Base-by-base conservation (phyloP, 495 filamentous ascomycete species). In the Tetracladium marchalianum region DNA sequence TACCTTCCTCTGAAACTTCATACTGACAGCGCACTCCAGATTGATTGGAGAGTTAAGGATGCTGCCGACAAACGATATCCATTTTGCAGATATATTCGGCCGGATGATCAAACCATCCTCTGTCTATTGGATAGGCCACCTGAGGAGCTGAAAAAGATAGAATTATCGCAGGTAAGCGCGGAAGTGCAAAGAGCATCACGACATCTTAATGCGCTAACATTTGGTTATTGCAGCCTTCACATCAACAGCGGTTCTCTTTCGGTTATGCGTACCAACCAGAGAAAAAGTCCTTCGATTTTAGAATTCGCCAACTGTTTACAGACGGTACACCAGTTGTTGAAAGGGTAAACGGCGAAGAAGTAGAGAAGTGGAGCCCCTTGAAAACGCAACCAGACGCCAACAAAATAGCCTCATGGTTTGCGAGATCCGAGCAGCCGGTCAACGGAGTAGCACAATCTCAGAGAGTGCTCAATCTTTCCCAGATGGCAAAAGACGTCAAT, bases 221-320 rank as follows among this genome's bases (percentile, higher is more conserved):
- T 27, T 27, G 22, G 22, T 27, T 7, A 27, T 27, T 27, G 22
- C 22, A 49, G 31, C 46, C 46, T 8, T 33, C 39, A 15, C 46
- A 49, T 31, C 46, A 49, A 32, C 46, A 49, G 31, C 35, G 38
- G 1, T 48, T 38, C 35, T 24, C 39, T n/a, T 11, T 45, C 32
- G 9, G 9, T 10, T 19, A 11, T 45, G 10, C 11, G 27, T 24
- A 35, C 32, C 1, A 1, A 36, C 12, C 32, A 45, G 34, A 8
- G 35, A 11, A 45, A 13, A n/a, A 35, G 37, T 31, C 43, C 15
- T 11, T 32, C 32, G 11, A n/a, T 32, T 45, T n/a, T 36, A 17
- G 24, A 34, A 43, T 38, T 37, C 13, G 16, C 10, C 24, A 11
- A 44, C 6, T 34, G 31, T 15, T 35, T 12, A 11, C 33, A 38